Evolutionary conservation across 495 filamentous ascomycete genomes (phyloP).

Genomic region (Trichoderma parareesei): DNA sequence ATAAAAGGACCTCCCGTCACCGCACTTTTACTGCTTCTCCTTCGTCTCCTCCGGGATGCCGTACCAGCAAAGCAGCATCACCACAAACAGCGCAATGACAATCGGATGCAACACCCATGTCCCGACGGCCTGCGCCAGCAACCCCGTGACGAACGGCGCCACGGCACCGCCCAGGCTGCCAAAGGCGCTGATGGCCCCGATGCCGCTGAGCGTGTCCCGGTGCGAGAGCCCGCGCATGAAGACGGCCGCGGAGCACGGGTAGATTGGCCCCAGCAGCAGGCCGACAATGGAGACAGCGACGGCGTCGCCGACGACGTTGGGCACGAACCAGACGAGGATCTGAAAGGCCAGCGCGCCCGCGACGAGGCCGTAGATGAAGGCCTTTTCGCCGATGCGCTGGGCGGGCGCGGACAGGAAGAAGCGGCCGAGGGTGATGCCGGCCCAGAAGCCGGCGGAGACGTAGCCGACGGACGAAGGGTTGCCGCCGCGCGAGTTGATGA

Average conservation of each 20-base stretch:
- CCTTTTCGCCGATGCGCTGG: slow-evolving; percentile 57
- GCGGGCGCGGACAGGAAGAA: slow-evolving; percentile 58
- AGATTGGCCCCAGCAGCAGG: slow-evolving; percentile 67
- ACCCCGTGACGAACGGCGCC: slow-evolving; percentile 65
- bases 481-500: slow-evolving; percentile 61
- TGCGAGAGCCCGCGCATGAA: slow-evolving; percentile 55
- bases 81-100: slow-evolving; percentile 54
- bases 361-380: slow-evolving; percentile 53
- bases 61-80: slow-evolving; percentile 63
- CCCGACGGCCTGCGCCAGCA: slow-evolving; percentile 59
- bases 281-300: slow-evolving; percentile 67
- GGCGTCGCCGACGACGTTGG: slow-evolving; percentile 60
- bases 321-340: slow-evolving; percentile 67
- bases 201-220: slow-evolving; percentile 54
- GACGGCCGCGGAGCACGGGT: slow-evolving; percentile 62
- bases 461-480: slow-evolving; percentile 63
- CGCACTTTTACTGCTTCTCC: slow-evolving; percentile 20
- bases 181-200: slow-evolving; percentile 64
- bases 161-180: slow-evolving; percentile 69
- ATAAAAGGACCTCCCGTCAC: background rate
- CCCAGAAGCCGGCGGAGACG: slow-evolving; percentile 80
- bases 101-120: slow-evolving; percentile 72
- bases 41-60: slow-evolving; percentile 45
- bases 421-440: slow-evolving; percentile 65
- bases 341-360: slow-evolving; percentile 56